These are phyloP conservation scores for Erodium moschatum DNA, from an alignment of 441 rosid species.

Conservation along the genomic window DNA sequence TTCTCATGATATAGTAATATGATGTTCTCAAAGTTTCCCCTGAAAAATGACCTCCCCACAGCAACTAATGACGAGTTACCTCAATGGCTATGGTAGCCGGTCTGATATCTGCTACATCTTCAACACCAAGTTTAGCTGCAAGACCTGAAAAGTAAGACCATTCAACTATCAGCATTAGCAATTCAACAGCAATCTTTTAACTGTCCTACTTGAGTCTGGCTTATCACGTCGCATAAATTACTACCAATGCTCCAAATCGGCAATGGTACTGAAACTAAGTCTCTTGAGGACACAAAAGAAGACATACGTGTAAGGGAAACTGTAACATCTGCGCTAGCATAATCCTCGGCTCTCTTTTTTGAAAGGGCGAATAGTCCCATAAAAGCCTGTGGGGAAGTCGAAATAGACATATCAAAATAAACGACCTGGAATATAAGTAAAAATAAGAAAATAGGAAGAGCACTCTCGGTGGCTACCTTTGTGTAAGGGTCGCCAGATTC, in stretches of 20 bases:
- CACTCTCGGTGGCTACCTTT: conserved; percentile 23
- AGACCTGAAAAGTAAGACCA: conserved; percentile 22
- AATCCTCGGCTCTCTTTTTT: conserved; percentile 30
- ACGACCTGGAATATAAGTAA: not conserved
- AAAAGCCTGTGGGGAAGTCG: conserved; percentile 28
- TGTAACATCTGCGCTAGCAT: conserved; percentile 34
- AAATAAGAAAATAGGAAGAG: not conserved
- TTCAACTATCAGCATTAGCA: not conserved
- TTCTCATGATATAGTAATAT: no score
- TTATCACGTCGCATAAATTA: no score
- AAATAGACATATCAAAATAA: not conserved
- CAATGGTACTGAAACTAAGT: not conserved
- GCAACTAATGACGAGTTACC: conserved; percentile 16
- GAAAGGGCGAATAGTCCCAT: conserved; percentile 30
- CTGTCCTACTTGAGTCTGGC: no score
- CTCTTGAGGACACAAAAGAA: not conserved
- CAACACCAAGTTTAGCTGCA: conserved; percentile 23
- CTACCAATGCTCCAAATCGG: no score
- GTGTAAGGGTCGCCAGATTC: conserved; percentile 35
- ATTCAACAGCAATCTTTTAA: no score
- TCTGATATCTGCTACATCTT: conserved; percentile 27
- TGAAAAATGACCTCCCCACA: no score
- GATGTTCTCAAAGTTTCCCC: no score
- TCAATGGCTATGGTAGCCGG: conserved; percentile 35
- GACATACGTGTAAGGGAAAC: conserved; percentile 31